Conservation (phyloP, 2,329 filamentous ascomycete species). For the Penicillium freii region DNA sequence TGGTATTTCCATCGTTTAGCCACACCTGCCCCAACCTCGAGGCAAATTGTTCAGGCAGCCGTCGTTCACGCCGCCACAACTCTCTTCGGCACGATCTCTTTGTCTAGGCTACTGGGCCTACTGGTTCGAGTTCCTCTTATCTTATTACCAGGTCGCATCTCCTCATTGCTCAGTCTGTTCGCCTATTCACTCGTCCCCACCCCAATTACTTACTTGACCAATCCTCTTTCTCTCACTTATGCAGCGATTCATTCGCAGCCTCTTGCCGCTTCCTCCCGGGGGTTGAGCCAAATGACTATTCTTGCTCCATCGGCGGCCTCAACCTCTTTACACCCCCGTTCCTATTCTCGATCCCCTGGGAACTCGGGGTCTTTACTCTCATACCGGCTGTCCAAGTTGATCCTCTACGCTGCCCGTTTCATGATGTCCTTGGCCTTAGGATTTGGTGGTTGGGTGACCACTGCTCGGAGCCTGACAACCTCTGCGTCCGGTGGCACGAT, state of each 20-base stretch:
- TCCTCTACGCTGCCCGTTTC: slow-evolving; percentile 85
- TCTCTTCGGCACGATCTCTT: slow-evolving; percentile 86
- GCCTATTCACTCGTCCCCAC: slow-evolving; percentile 80
- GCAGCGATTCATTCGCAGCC: slow-evolving; percentile 89
- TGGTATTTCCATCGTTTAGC: slow-evolving; percentile 98
- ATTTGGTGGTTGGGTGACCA: slow-evolving; percentile 95
- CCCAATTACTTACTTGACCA: slow-evolving; percentile 80
- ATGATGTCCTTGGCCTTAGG: slow-evolving; percentile 88
- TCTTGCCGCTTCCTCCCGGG: slow-evolving; percentile 72
- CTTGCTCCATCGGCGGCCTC: slow-evolving; percentile 67
- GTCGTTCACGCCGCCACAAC: slow-evolving; percentile 78
- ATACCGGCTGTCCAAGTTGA: slow-evolving; percentile 85
- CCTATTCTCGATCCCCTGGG: slow-evolving; percentile 43
- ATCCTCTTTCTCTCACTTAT: slow-evolving; percentile 88
- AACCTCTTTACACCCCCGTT: slow-evolving; percentile 56
- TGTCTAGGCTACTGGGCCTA: slow-evolving; percentile 78
- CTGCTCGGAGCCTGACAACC: slow-evolving; percentile 73
- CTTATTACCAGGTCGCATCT: slow-evolving; percentile 72
- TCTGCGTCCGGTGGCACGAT: slow-evolving; percentile 48
- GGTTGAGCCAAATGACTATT: slow-evolving; percentile 78
- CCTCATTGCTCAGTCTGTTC: slow-evolving; percentile 67
- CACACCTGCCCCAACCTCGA: slow-evolving; percentile 71
- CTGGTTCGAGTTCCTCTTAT: slow-evolving; percentile 81
- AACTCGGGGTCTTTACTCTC: slow-evolving; percentile 64
- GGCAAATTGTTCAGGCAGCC: slow-evolving; percentile 78